Conservation (phyloP, 345 rosid genomes). For the Boechera retrofracta region DNA sequence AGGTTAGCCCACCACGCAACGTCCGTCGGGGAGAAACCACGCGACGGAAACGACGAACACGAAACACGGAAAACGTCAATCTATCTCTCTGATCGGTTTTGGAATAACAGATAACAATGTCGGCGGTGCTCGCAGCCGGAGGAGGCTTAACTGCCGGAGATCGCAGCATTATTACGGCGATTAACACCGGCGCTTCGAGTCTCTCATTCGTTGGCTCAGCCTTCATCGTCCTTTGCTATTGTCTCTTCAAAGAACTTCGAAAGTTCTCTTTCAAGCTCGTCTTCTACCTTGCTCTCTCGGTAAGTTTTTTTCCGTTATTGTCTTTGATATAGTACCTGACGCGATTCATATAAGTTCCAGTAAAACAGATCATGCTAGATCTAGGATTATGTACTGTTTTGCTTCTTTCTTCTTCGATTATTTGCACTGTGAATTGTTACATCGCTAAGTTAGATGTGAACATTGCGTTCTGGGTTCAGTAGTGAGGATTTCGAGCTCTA, state of each 20-base stretch:
- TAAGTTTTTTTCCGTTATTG: conserved; percentile 40
- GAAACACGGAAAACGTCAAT: conserved; percentile 7
- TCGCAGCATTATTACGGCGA: conserved; percentile 61
- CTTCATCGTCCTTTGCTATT: conserved; percentile 89
- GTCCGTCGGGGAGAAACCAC: conserved; percentile 29
- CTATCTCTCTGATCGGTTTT: conserved; percentile 24
- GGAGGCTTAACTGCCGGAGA: conserved; percentile 59
- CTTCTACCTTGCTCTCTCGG: conserved; percentile 93
- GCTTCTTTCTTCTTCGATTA: neutral
- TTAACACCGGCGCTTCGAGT: conserved; percentile 77
- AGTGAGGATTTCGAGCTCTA: conserved; percentile 10
- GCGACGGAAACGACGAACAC: conserved; percentile 44
- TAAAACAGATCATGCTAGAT: conserved; percentile 4
- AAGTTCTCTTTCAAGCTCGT: conserved; percentile 99
- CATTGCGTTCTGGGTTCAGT: neutral
- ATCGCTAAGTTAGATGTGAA: neutral
- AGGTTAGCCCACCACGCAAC: conserved; percentile 38
- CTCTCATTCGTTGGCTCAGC: conserved; percentile 85
- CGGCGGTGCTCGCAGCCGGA: conserved; percentile 39
- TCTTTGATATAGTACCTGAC: neutral
- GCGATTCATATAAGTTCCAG: neutral
- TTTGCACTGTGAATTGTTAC: neutral
- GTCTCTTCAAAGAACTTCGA: conserved; percentile 90
- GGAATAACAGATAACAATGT: conserved; percentile 27
- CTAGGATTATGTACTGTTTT: conserved; percentile 14